Evolutionary conservation across 805 yeast genomes (phyloP), one percentile per base, ranked within the genome.

Genomic region (Suhomyces sp.): DNA sequence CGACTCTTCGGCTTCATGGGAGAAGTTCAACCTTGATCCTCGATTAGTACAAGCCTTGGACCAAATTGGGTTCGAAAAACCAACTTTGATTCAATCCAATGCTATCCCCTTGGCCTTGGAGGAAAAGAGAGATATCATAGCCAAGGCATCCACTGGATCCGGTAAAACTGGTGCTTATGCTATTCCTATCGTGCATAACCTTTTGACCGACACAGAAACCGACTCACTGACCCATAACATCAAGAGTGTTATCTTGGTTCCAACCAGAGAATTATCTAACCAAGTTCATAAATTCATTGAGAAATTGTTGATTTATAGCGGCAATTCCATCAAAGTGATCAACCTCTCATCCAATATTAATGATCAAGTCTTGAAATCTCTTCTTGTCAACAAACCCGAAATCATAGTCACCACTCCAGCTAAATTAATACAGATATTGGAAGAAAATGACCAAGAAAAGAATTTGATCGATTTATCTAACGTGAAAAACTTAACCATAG

Each of bases 161-260:
- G 98, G 98, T 46, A 91, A 91, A 60, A 91, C 98, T 0, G 85
- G 87, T 8, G 95, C 97, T 1, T 91, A 91, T 56, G 63, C 83
- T 44, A 74, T 91, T 31, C 98, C 98, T 5, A 81, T 93, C 12
- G 59, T 93, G 25, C 95, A 93, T 58, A 74, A 79, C 25, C 75
- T 93, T 25, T 65, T 91, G 40, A 36, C 35, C 6, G 28, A 63
- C 48, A 40, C 56, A 48, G 40, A 56, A 48, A 31, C 12, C 16
- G 20, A 31, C 5, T 25, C 44, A 47, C 17, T 54, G 49, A 39
- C 39, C 19, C 47, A 44, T 30, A 56, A 56, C 28, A 66, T 72
- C 32, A 70, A 74, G 40, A 79, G 86, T 31, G 76, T 93, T 19
- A 74, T 93, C 19, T 65, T 93, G 33, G 98, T 93, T 11, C 98